Evolutionary conservation across 2,329 filamentous ascomycete species (phyloP).

Genomic region (Nemania bipapillata): DNA sequence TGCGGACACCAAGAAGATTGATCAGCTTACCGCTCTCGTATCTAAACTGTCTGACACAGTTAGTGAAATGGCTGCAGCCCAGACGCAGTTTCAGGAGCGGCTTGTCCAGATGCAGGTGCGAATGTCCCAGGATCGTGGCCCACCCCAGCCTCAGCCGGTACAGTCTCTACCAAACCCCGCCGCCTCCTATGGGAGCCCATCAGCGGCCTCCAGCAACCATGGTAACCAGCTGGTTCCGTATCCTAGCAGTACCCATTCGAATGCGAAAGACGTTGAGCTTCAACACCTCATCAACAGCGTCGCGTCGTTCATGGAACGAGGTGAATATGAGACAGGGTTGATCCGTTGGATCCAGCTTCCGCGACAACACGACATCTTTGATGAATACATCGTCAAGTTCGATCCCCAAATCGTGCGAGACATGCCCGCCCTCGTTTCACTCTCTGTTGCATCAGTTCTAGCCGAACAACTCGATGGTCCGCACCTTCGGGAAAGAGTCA

Average conservation of each 20-base stretch:
- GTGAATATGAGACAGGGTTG: conserved; percentile 70
- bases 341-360: conserved; percentile 74
- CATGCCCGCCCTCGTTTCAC: conserved; percentile 69
- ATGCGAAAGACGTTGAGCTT: conserved; percentile 64
- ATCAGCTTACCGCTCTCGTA: conserved; percentile 75
- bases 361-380: conserved; percentile 71
- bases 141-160: conserved; percentile 41
- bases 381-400: conserved; percentile 63
- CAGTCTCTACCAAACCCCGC: conserved; percentile 41
- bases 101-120: conserved; percentile 68
- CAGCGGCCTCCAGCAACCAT: conserved; percentile 49
- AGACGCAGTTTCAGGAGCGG: conserved; percentile 74
- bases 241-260: conserved; percentile 56
- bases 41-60: conserved; percentile 75
- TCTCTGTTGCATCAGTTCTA: conserved; percentile 73
- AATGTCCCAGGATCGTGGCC: conserved; percentile 55
- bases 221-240: conserved; percentile 53
- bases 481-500: conserved; percentile 65
- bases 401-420: conserved; percentile 65
- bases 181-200: conserved; percentile 46
- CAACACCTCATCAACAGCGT: conserved; percentile 68
- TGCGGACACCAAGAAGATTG: conserved; percentile 72
- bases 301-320: conserved; percentile 69
- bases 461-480: conserved; percentile 67
- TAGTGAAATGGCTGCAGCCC: conserved; percentile 73